Percentiles rank a stretch among this genome's conserved stretches.
Conservation (phyloP, 1,284 basidiomycete species). For the Sphagnurus paluster region DNA sequence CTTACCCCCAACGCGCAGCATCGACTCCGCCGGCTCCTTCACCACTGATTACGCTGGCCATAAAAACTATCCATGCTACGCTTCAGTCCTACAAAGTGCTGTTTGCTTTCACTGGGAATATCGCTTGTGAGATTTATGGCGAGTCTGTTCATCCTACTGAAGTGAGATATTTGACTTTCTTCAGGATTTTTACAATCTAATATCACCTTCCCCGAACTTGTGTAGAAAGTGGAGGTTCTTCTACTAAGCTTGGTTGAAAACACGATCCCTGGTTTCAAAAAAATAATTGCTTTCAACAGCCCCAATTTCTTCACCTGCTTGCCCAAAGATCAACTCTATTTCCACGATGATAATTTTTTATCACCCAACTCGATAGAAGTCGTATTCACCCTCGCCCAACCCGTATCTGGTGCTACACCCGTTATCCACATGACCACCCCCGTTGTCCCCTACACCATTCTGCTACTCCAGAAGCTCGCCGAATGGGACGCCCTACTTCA, state of each 20-base stretch:
- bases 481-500: slow-evolving; percentile 6
- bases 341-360: background rate
- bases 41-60: background rate
- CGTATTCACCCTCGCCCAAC: background rate
- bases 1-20: too few species aligned
- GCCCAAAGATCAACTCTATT: background rate
- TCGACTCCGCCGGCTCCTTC: too few species aligned
- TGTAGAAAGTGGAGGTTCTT: slow-evolving; percentile 8
- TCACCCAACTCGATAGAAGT: slow-evolving; percentile 7
- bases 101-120: slow-evolving; percentile 11
- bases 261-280: slow-evolving; percentile 8
- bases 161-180: slow-evolving; percentile 1
- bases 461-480: slow-evolving; percentile 14
- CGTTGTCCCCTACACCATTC: slow-evolving; percentile 11
- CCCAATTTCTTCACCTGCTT: slow-evolving; percentile 6
- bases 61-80: background rate
- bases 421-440: slow-evolving; percentile 3
- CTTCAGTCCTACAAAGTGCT: slow-evolving; percentile 2
- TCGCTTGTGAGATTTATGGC: slow-evolving; percentile 9
- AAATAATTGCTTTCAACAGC: slow-evolving; percentile 2
- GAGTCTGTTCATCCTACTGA: slow-evolving; percentile 1
- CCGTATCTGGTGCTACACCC: background rate
- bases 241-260: slow-evolving; percentile 2
- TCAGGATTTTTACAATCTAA: background rate
- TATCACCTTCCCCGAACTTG: too few species aligned